Conservation (phyloP, 202 grass and related monocot genomes). For the Eragrostis tef region DNA sequence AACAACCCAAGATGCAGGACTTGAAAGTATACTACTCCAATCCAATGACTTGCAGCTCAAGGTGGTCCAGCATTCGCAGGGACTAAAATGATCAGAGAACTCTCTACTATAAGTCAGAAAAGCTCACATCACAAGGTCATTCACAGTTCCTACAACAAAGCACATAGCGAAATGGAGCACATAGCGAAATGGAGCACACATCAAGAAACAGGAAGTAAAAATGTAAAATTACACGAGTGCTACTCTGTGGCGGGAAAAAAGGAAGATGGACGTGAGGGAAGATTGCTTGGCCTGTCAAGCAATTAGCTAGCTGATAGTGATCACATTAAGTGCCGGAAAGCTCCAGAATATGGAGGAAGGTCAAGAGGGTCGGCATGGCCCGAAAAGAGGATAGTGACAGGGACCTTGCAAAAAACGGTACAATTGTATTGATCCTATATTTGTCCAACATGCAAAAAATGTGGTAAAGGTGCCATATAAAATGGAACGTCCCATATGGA, state of each 20-base stretch:
- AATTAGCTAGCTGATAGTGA: conserved; percentile 39
- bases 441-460: conserved; percentile 11
- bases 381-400: conserved; percentile 11
- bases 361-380: conserved; percentile 17
- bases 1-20: neutral
- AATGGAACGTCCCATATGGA: neutral
- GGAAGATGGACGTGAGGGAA: neutral
- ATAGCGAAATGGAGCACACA: neutral
- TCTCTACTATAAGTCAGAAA: neutral
- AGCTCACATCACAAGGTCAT: neutral
- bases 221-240: neutral
- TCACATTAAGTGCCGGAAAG: conserved; percentile 40
- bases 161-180: neutral
- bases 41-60: neutral
- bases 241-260: neutral
- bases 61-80: neutral
- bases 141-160: neutral
- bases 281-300: conserved; percentile 26
- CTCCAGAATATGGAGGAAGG: conserved; percentile 19
- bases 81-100: neutral
- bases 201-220: neutral
- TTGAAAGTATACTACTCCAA: neutral
- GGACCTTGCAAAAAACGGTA: neutral
- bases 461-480: neutral
- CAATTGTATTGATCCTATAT: neutral